phyloP scores from a whole-genome alignment of 1,284 basidiomycete genomes.

The Apiotrichum gracile region DNA sequence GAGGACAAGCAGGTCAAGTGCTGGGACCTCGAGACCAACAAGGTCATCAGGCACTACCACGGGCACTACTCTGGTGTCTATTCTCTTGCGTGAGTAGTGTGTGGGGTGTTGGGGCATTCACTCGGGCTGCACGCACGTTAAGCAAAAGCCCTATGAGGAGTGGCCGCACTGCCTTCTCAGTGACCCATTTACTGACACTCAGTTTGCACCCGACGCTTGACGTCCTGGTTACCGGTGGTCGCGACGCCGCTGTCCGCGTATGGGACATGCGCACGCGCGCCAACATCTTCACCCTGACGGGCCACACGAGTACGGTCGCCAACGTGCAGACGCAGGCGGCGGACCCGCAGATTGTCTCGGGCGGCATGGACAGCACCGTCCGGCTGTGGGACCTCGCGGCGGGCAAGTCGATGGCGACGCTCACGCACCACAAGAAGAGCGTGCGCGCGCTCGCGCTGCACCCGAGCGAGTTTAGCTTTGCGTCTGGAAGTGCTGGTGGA shows the following conservation, averaged over 20 bases:
- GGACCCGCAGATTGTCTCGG: slow-evolving; percentile 96
- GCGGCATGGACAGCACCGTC: slow-evolving; percentile 95
- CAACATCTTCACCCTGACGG: slow-evolving; percentile 85
- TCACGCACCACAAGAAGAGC: slow-evolving; percentile 98
- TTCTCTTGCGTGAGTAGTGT: slow-evolving; percentile 58
- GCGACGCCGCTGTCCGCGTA: slow-evolving; percentile 86
- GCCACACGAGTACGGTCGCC: slow-evolving; percentile 90
- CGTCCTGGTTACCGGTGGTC: slow-evolving; percentile 86
- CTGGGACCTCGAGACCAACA: slow-evolving; percentile 98
- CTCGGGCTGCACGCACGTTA: too few species aligned
- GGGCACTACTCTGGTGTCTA: slow-evolving; percentile 97
- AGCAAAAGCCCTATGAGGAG: too few species aligned
- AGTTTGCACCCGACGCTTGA: slow-evolving; percentile 92
- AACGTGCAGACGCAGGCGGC: slow-evolving; percentile 92
- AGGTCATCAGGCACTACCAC: slow-evolving; percentile 97
- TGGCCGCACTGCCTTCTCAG: too few species aligned
- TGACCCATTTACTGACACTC: not conserved
- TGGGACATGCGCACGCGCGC: slow-evolving; percentile 99
- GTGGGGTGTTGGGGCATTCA: too few species aligned
- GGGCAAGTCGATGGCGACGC: slow-evolving; percentile 87
- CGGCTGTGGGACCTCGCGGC: slow-evolving; percentile 97
- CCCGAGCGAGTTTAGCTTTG: slow-evolving; percentile 93
- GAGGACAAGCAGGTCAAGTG: slow-evolving; percentile 99
- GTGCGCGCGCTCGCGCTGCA: slow-evolving; percentile 90
- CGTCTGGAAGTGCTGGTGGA: slow-evolving; percentile 86